Percentiles rank a stretch among this genome's conserved stretches.
These are phyloP conservation scores for Lactarius sp. DNA, from an alignment of 768 basidiomycete species.

Conservation along the genomic window DNA sequence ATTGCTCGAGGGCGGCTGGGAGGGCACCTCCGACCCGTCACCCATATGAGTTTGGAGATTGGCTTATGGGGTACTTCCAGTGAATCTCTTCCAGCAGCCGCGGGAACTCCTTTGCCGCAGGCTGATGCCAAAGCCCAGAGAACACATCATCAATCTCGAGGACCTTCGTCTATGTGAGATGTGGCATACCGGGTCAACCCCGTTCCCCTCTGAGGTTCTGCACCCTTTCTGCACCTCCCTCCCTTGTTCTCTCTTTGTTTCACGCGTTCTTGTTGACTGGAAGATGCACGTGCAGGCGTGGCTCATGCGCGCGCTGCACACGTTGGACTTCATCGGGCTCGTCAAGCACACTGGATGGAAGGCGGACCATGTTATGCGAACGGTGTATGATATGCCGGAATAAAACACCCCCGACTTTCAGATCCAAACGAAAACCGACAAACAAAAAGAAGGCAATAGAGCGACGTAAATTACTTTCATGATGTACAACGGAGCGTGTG, in stretches of 20 bases:
- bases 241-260: background rate
- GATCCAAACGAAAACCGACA: too few species aligned
- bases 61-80: slow-evolving; percentile 37
- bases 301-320: too few species aligned
- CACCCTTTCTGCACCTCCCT: background rate
- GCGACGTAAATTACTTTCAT: too few species aligned
- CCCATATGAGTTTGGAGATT: slow-evolving; percentile 38
- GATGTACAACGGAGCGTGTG: too few species aligned
- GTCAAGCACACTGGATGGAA: too few species aligned
- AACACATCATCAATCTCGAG: slow-evolving; percentile 44
- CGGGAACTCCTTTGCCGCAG: background rate
- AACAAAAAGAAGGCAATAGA: too few species aligned
- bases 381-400: too few species aligned
- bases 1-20: background rate
- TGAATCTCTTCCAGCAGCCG: slow-evolving; percentile 11
- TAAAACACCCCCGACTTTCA: too few species aligned
- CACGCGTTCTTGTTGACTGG: too few species aligned
- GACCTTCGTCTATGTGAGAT: slow-evolving; percentile 56
- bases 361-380: too few species aligned
- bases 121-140: slow-evolving; percentile 32
- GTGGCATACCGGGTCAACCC: slow-evolving; percentile 64
- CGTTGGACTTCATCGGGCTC: too few species aligned
- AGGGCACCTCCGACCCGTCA: slow-evolving; percentile 4
- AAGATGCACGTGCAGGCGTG: too few species aligned
- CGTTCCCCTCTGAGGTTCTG: slow-evolving; percentile 64